phyloP scores from a whole-genome alignment of 148 eudicot species.

The Rhododendron vialii region DNA sequence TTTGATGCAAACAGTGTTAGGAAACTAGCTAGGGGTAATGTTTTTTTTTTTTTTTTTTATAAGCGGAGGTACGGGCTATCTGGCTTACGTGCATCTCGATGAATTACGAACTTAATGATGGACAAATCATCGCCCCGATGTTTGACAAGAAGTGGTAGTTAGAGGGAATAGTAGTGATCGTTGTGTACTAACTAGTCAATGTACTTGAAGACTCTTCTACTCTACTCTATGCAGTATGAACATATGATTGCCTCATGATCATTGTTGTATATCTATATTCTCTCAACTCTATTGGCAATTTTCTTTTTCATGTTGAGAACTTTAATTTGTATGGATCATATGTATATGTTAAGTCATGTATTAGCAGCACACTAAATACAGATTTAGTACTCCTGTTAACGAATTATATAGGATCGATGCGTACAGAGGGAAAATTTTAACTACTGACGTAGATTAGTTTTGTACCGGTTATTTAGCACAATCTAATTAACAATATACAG shows the following conservation, averaged over 20 bases:
- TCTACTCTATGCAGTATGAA: too few relatives aligned
- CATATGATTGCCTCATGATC: background rate
- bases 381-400: background rate
- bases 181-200: background rate
- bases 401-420: background rate
- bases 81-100: too few relatives aligned
- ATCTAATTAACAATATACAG: background rate
- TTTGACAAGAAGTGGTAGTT: background rate
- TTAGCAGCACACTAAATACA: background rate
- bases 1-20: conserved; percentile 11
- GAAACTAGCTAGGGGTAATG: too few relatives aligned
- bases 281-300: background rate
- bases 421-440: background rate
- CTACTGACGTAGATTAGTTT: background rate
- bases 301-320: background rate
- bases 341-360: too few relatives aligned
- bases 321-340: background rate
- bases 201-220: background rate
- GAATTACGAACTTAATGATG: background rate
- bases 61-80: too few relatives aligned
- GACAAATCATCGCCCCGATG: background rate
- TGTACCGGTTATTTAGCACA: background rate
- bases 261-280: background rate
- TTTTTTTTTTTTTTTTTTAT: too few relatives aligned
- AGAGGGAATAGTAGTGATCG: background rate